phyloP scores from a whole-genome alignment of 2,329 filamentous ascomycete species.

The Ophiocordyceps robertsii region DNA sequence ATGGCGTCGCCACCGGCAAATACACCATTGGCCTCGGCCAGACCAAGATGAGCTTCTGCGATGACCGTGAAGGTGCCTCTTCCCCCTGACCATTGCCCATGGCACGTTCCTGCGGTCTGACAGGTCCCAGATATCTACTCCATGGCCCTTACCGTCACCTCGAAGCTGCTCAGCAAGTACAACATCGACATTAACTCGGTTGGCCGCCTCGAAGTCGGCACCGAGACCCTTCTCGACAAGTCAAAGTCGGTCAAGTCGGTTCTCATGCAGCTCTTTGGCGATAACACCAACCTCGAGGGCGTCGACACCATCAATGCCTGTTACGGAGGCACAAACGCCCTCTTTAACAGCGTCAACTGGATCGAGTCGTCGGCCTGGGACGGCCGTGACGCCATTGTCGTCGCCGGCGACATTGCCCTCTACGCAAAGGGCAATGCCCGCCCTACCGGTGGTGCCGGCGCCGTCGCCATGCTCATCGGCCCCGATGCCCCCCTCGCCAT shows the following conservation, averaged over 20 bases:
- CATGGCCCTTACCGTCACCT: constrained; percentile 63
- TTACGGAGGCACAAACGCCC: constrained; percentile 74
- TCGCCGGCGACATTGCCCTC: constrained; percentile 71
- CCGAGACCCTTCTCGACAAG: constrained; percentile 77
- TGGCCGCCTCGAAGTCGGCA: constrained; percentile 73
- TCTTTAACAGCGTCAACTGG: constrained; percentile 79
- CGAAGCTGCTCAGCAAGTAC: constrained; percentile 71
- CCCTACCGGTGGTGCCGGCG: constrained; percentile 68
- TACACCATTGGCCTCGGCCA: constrained; percentile 87
- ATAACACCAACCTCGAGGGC: constrained; percentile 75
- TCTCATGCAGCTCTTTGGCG: constrained; percentile 73
- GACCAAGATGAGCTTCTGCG: constrained; percentile 87
- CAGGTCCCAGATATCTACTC: constrained; percentile 65
- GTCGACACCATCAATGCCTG: constrained; percentile 75
- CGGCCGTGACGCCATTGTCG: constrained; percentile 66
- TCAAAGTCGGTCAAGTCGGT: constrained; percentile 86
- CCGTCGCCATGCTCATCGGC: constrained; percentile 66
- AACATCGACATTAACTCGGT: constrained; percentile 66
- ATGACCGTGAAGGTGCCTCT: constrained; percentile 67
- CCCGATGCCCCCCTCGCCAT: constrained; percentile 64
- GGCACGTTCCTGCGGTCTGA: neutral
- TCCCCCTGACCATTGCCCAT: constrained; percentile 2
- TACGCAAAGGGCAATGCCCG: constrained; percentile 75
- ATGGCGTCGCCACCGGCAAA: constrained; percentile 70
- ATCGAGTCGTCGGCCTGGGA: constrained; percentile 80